Percentiles rank a stretch among this genome's conserved stretches.
Evolutionary conservation across 2,329 filamentous ascomycete species (phyloP).

Genomic region (Fusarium subglutinans): DNA sequence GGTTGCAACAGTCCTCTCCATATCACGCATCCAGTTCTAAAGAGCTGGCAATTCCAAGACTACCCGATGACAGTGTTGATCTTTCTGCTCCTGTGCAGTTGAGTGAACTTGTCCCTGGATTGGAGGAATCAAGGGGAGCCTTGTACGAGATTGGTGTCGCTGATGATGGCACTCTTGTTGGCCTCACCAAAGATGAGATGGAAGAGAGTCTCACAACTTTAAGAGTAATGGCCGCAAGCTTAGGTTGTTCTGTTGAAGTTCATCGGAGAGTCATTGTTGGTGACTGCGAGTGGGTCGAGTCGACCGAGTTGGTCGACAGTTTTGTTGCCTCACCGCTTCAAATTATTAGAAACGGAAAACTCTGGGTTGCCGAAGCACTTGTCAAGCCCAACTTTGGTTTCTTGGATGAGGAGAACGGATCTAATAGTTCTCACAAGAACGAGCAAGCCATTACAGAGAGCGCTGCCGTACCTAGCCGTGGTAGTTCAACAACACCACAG

Average conservation of each 20-base stretch:
- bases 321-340: slow-evolving; percentile 33
- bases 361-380: slow-evolving; percentile 91
- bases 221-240: slow-evolving; percentile 87
- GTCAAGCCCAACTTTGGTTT: slow-evolving; percentile 76
- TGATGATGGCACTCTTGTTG: slow-evolving; percentile 91
- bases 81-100: slow-evolving; percentile 58
- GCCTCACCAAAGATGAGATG: slow-evolving; percentile 89
- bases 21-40: slow-evolving; percentile 84
- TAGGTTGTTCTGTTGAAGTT: slow-evolving; percentile 87
- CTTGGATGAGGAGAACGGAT: slow-evolving; percentile 10
- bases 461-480: slow-evolving; percentile 48
- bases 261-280: slow-evolving; percentile 86
- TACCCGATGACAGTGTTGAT: slow-evolving; percentile 71
- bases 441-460: slow-evolving; percentile 14
- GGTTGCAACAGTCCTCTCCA: slow-evolving; percentile 92
- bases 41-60: slow-evolving; percentile 76
- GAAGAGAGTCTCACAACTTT: slow-evolving; percentile 89
- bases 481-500: slow-evolving; percentile 72
- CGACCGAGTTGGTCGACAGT: slow-evolving; percentile 44
- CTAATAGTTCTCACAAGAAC: neutral
- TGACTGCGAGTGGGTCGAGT: slow-evolving; percentile 78
- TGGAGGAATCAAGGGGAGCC: slow-evolving; percentile 93
- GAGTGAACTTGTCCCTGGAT: slow-evolving; percentile 73
- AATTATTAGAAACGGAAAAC: slow-evolving; percentile 56
- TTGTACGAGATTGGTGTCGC: slow-evolving; percentile 97